A percentile compares a stretch with the other conserved stretches of the same genome.
Evolutionary conservation across 495 filamentous ascomycete genomes (phyloP).

Genomic region (Neurospora sp.): DNA sequence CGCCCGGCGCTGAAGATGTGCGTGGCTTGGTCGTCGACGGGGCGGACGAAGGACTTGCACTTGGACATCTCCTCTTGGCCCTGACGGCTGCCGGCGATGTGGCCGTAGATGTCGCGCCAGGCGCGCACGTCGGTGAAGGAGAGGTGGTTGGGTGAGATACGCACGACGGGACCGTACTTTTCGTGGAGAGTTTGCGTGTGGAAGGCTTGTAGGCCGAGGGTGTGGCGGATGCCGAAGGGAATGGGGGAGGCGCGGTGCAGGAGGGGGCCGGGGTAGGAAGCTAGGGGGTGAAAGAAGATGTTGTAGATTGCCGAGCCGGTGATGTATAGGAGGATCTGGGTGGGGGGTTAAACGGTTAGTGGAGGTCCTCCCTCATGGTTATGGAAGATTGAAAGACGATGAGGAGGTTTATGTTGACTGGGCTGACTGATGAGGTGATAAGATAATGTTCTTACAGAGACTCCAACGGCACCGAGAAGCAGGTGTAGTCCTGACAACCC

Average conservation of each 20-base stretch:
- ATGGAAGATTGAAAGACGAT: neutral
- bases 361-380: neutral
- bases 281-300: constrained; percentile 45
- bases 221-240: constrained; percentile 13
- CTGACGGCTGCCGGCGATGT: constrained; percentile 13
- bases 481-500: neutral
- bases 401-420: neutral
- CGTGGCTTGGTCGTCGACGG: neutral
- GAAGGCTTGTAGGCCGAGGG: constrained; percentile 7
- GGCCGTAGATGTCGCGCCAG: constrained; percentile 51
- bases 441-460: neutral
- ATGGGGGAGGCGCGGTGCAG: constrained; percentile 32
- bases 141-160: constrained; percentile 45
- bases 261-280: constrained; percentile 41
- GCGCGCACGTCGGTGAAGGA: constrained; percentile 43
- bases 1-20: constrained; percentile 20
- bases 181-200: constrained; percentile 28
- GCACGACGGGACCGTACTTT: constrained; percentile 44
- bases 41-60: constrained; percentile 18
- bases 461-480: neutral
- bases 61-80: constrained; percentile 21
- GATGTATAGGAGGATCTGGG: constrained; percentile 1
- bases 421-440: neutral
- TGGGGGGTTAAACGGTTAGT: neutral
- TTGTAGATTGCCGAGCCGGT: constrained; percentile 29